Conservation (phyloP, 495 filamentous ascomycete genomes). For the Tuber borchii region DNA sequence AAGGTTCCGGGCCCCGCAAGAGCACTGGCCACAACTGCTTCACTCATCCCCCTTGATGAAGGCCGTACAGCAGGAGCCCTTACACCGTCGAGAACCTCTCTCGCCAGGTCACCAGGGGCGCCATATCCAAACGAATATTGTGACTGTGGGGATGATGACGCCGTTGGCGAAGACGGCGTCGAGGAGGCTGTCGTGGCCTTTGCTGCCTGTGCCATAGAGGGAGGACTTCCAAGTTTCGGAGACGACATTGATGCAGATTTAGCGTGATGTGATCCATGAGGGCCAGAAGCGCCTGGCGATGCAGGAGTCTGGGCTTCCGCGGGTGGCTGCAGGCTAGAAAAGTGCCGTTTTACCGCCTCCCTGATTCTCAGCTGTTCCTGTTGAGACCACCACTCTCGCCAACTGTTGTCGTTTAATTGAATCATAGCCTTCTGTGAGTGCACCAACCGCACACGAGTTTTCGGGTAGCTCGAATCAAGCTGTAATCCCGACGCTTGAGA, state of each 20-base stretch:
- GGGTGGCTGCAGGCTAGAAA: conserved; percentile 46
- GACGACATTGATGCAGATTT: conserved; percentile 8
- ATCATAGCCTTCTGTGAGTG: conserved; percentile 53
- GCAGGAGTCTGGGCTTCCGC: conserved; percentile 14
- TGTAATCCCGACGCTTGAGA: conserved; percentile 46
- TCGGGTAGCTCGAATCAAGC: conserved; percentile 40
- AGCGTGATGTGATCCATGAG: background rate
- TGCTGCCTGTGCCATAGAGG: conserved; percentile 34
- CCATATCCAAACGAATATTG: conserved; percentile 40
- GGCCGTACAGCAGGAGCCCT: conserved; percentile 33
- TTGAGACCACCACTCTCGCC: conserved; percentile 66
- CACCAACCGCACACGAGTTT: conserved; percentile 38
- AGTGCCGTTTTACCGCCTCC: conserved; percentile 55
- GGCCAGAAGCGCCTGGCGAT: conserved; percentile 4
- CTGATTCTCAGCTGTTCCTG: conserved; percentile 64
- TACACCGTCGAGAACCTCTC: conserved; percentile 61
- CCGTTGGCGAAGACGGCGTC: conserved; percentile 45
- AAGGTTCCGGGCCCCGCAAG: conserved; percentile 34
- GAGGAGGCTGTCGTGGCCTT: conserved; percentile 47
- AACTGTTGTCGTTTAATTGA: conserved; percentile 53
- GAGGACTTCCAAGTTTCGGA: conserved; percentile 24
- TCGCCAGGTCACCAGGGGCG: conserved; percentile 47
- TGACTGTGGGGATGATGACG: conserved; percentile 17
- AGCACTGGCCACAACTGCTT: conserved; percentile 40
- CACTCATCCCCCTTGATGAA: conserved; percentile 40